These are phyloP conservation scores for Helicostylum pulchrum DNA, from an alignment of 192 early-diverging fungal genomes.

Conservation along the genomic window DNA sequence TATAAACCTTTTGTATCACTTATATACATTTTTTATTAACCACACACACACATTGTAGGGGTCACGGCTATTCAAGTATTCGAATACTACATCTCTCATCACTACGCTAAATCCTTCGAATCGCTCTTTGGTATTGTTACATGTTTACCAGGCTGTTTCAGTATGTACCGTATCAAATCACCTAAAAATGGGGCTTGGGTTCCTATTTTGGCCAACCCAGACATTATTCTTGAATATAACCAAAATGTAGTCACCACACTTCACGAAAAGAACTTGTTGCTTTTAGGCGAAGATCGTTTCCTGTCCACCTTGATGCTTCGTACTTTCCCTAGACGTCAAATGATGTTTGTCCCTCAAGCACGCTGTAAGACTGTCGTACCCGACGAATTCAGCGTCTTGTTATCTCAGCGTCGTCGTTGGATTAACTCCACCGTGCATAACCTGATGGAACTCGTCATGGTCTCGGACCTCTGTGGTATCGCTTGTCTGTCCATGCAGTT, in stretches of 20 bases:
- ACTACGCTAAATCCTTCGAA: constrained; percentile 93
- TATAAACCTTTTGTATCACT: constrained; percentile 44
- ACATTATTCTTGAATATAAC: constrained; percentile 78
- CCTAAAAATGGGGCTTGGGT: constrained; percentile 72
- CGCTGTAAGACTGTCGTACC: constrained; percentile 85
- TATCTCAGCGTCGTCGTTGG: constrained; percentile 92
- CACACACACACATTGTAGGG: constrained; percentile 36
- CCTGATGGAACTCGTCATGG: constrained; percentile 80
- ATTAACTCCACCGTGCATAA: constrained; percentile 96
- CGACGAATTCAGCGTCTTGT: constrained; percentile 72
- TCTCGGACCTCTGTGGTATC: constrained; percentile 86
- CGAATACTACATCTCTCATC: constrained; percentile 98
- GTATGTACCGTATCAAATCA: constrained; percentile 95
- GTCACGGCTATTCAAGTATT: constrained; percentile 90
- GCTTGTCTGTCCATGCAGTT: constrained; percentile 90
- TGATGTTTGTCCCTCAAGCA: constrained; percentile 84
- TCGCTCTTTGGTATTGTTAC: constrained; percentile 96
- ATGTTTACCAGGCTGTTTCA: constrained; percentile 96
- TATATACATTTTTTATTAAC: neutral
- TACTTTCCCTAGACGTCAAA: constrained; percentile 82
- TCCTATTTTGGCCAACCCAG: constrained; percentile 84
- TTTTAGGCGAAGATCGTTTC: constrained; percentile 87
- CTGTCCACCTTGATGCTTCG: constrained; percentile 83
- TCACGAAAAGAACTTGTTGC: constrained; percentile 82
- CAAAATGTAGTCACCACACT: constrained; percentile 77